Evolutionary conservation across 805 yeast genomes (phyloP), one percentile per base, ranked within the genome.

Genomic region (Pichia exigua): DNA sequence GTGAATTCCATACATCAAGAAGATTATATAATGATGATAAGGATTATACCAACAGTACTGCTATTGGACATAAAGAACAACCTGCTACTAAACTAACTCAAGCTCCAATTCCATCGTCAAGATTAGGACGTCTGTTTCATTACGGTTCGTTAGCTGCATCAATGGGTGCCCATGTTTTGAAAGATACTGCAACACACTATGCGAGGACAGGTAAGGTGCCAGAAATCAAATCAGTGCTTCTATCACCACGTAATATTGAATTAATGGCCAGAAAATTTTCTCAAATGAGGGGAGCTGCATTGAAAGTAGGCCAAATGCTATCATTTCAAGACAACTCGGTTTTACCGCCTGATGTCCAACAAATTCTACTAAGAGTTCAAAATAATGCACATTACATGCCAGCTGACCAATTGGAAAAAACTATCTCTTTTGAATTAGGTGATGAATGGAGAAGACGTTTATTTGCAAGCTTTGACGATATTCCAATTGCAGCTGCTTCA

Each of bases 331-430:
- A 92, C 65, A 82, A 85, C 54, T 76, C 87, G 30, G 81, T 92
- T 35, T 70, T 92, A 42, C 98, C 99, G 1, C 75, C 77, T 42
- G 97, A 91, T 61, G 78, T 94, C 52, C 95, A 89, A 61, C 79
- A 82, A 59, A 81, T 92, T 43, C 71, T 94, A 59, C 70, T 87
- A 47, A 73, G 90, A 32, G 97, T 94, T 1, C 99, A 94, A 69
- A 92, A 90, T 65, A 82, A 85, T 61, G 98, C 99, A 7, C 90
- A 92, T 67, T 94, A 87, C 71, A 94, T 94, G 98, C 99, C 99
- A 17, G 85, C 85, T 5, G 79, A 86, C 32, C 99, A 94, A 69
- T 73, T 94, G 49, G 89, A 89, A 58, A 75, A 78, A 50, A 88
- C 87, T 2, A 76, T 94, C 79, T 65, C 73, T 10, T 66, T 70